Evolutionary conservation across 2,329 filamentous ascomycete species (phyloP).

Genomic region (Claviceps fusiformis): DNA sequence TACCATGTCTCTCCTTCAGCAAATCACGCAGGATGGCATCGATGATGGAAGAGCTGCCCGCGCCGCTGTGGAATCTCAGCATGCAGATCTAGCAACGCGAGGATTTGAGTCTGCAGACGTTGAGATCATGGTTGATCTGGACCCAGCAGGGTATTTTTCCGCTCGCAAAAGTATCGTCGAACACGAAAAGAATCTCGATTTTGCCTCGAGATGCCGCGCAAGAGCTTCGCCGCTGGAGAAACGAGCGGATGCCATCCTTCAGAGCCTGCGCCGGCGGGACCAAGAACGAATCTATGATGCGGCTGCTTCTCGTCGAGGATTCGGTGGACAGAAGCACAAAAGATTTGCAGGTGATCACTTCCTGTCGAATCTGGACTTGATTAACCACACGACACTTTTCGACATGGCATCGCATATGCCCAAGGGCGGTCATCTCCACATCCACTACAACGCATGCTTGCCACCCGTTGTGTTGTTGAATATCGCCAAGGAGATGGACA

Average conservation of each 20-base stretch:
- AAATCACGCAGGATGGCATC: background rate
- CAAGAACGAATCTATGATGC: constrained; percentile 20
- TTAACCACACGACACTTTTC: constrained; percentile 43
- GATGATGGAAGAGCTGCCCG: background rate
- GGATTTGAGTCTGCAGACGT: background rate
- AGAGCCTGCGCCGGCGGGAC: constrained; percentile 23
- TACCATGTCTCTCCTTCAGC: background rate
- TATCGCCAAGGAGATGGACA: constrained; percentile 38
- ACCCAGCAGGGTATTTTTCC: background rate
- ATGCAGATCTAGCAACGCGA: background rate
- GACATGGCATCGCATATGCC: constrained; percentile 45
- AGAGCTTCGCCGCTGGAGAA: constrained; percentile 22
- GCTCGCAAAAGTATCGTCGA: background rate
- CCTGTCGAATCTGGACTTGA: constrained; percentile 38
- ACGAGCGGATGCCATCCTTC: constrained; percentile 26
- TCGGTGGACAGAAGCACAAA: constrained; percentile 29
- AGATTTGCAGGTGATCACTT: constrained; percentile 43
- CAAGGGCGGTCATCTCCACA: constrained; percentile 60
- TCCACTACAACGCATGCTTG: constrained; percentile 68
- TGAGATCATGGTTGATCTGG: background rate
- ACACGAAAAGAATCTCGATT: constrained; percentile 24
- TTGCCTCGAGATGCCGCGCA: constrained; percentile 24
- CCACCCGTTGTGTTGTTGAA: constrained; percentile 44
- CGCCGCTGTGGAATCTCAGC: background rate
- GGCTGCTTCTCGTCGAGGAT: constrained; percentile 20